A percentile compares a stretch with the other conserved stretches of the same genome.
phyloP scores from a whole-genome alignment of 306 rosid genomes.

The Citrullus colocynthis region DNA sequence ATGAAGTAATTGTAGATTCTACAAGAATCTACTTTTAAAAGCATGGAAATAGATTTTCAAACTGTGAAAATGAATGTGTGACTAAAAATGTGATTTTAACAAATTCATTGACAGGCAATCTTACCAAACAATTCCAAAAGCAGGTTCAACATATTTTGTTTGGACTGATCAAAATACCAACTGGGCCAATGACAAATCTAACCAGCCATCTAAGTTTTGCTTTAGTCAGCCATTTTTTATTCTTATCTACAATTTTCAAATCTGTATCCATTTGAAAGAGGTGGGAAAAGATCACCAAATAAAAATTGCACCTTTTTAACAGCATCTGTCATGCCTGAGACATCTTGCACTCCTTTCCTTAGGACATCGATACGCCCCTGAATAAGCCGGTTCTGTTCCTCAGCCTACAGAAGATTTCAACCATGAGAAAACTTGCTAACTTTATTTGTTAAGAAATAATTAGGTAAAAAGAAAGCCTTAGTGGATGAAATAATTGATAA shows the following conservation, averaged over 20 bases:
- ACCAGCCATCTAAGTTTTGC: background rate
- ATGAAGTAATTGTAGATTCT: too few species aligned
- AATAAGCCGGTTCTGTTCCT: conserved; percentile 32
- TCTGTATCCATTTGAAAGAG: conserved; percentile 8
- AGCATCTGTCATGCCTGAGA: conserved; percentile 16
- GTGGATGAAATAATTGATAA: background rate
- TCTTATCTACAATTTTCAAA: conserved; percentile 3
- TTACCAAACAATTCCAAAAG: too few species aligned
- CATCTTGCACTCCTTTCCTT: conserved; percentile 29
- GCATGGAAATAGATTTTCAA: too few species aligned
- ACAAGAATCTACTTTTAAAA: too few species aligned
- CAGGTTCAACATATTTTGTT: background rate
- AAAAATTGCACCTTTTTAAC: conserved; percentile 27
- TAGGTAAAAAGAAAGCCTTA: background rate
- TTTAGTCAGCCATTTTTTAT: background rate
- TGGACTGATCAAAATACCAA: background rate
- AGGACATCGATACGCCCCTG: conserved; percentile 30
- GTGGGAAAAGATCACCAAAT: background rate
- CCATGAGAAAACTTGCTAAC: background rate
- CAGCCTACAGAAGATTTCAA: conserved; percentile 26
- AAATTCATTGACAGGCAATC: too few species aligned
- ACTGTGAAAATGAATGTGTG: too few species aligned
- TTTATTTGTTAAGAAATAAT: background rate
- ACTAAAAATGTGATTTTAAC: too few species aligned
- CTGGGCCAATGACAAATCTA: background rate